Base-by-base conservation (phyloP, 1,284 basidiomycete genomes). In the Apiotrichum laibachii region DNA sequence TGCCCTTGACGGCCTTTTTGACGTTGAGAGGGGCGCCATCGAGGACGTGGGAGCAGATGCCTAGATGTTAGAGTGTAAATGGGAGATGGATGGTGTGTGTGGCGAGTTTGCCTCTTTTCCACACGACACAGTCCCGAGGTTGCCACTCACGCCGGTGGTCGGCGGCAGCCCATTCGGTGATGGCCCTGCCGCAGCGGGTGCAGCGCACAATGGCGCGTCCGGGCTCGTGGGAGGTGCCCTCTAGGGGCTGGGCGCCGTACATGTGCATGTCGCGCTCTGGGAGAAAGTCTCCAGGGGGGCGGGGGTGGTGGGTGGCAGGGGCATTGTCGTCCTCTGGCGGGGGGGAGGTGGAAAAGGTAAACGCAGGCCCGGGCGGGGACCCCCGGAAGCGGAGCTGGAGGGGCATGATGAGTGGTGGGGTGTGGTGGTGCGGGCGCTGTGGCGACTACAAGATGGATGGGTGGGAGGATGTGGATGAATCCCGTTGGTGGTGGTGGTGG, bases 191-290 rank as follows among this genome's bases (percentile, higher is more conserved):
- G 73, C 91, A 95, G 33, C 90, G 86, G 51, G 79, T 83, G 77
- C 91, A 95, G 60, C 83, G 85, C 50, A 89, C 84, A 21, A 92
- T 76, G 22, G 88, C 89, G 48, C 88, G 83, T 55, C 77, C 88
- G 81, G 22, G 82, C 81, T 77, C 74, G 44, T 35, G 16, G 55
- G 58, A 16, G 40, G 67, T 81, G 51, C 62, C 42, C 43, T 67
- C 81, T 52, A 91, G 81, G 16, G 90, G 89, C 59, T 86, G 82
- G 5, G 85, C 82, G 39, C 90, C 90, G 75, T 88, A 93, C 61
- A 89, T 82, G 80, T 88, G 88, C 90, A 92, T 92, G 72, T 92
- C 89, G 61, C 84, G 84, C 10, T 88, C 88, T 33, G 88, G 85
- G 16, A 92, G 85, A 85, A 89, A 90, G 79, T 85, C 82, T 22